Conservation (phyloP, 495 filamentous ascomycete species). For the Astrothelium macrocarpum region DNA sequence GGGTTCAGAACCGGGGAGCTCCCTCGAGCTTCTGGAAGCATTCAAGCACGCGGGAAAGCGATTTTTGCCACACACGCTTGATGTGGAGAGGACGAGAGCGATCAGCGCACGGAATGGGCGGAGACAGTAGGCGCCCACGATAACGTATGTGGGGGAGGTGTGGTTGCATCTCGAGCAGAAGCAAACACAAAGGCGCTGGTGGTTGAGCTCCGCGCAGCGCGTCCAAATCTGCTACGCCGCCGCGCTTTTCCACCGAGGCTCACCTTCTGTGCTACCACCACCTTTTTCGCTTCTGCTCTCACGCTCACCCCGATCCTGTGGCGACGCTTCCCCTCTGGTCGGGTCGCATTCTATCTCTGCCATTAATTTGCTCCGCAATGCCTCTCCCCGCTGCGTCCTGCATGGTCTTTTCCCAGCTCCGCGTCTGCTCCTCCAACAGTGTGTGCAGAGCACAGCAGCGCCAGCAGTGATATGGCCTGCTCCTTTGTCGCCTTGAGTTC, state of each 20-base stretch:
- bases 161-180: not conserved
- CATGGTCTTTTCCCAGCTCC: not conserved
- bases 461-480: constrained; percentile 6
- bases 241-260: constrained; percentile 1
- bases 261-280: not conserved
- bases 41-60: not conserved
- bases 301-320: not conserved
- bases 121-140: not conserved
- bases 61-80: not conserved
- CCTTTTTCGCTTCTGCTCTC: not conserved
- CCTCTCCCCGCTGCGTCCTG: not conserved
- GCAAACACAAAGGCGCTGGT: not conserved
- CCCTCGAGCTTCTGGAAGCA: not conserved
- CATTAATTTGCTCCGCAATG: constrained; percentile 4
- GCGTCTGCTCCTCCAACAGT: not conserved
- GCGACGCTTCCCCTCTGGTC: not conserved
- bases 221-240: not conserved
- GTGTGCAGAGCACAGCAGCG: not conserved
- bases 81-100: not conserved
- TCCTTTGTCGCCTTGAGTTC: constrained; percentile 14
- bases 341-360: not conserved
- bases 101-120: not conserved
- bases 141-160: not conserved
- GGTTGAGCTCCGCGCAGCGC: not conserved
- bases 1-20: too few relatives aligned